Conservation (phyloP, 2,329 filamentous ascomycete genomes). For the Botrytis pseudocinerea region DNA sequence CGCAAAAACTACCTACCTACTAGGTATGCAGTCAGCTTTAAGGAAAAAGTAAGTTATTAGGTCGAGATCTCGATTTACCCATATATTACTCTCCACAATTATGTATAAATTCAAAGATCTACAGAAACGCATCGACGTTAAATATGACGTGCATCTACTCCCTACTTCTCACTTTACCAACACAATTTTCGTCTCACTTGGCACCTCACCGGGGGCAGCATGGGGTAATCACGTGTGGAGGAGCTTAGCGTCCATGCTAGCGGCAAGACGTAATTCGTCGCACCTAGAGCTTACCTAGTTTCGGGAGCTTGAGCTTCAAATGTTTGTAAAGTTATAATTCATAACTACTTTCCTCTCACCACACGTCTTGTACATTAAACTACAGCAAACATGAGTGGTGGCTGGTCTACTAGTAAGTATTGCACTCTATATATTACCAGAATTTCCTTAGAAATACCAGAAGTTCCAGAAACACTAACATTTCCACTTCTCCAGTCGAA, state of each 20-base stretch:
- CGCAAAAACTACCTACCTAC: background rate
- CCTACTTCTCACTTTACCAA: background rate
- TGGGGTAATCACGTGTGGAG: constrained; percentile 14
- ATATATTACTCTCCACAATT: background rate
- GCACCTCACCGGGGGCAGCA: constrained; percentile 7
- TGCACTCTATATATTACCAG: constrained; percentile 18
- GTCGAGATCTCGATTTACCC: background rate
- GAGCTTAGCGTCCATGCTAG: constrained; percentile 19
- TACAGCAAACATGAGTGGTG: constrained; percentile 64
- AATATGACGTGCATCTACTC: constrained; percentile 10
- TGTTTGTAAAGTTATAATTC: constrained; percentile 14
- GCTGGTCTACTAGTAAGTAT: constrained; percentile 85
- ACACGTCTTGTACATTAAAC: constrained; percentile 10
- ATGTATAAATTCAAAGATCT: background rate
- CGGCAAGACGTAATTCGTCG: constrained; percentile 8
- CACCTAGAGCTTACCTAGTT: constrained; percentile 18
- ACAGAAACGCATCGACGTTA: constrained; percentile 3
- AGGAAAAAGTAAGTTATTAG: background rate
- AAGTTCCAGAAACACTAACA: constrained; percentile 28
- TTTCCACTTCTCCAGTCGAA: constrained; percentile 59
- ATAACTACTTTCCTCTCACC: background rate
- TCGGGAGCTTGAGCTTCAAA: constrained; percentile 17
- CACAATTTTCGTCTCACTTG: background rate
- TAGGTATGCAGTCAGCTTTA: background rate
- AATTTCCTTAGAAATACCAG: constrained; percentile 27